These are phyloP conservation scores for Kwoniella sp. DNA, from an alignment of 768 basidiomycete species.

Conservation along the genomic window DNA sequence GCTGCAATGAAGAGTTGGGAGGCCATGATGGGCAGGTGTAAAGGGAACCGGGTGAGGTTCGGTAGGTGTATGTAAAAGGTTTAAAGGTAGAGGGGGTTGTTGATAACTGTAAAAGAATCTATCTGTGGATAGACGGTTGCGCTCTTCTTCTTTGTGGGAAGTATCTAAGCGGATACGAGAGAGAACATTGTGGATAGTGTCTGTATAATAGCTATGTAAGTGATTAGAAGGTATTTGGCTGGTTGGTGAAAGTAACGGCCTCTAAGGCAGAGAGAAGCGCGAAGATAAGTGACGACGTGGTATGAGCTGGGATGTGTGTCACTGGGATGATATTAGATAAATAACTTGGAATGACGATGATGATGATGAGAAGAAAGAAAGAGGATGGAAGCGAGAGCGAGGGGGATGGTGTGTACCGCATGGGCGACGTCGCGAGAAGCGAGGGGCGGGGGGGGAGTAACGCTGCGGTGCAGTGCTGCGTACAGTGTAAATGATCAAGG, in stretches of 20 bases:
- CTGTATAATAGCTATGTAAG: constrained; percentile 25
- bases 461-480: neutral
- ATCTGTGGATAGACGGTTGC: constrained; percentile 13
- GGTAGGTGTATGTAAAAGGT: constrained; percentile 14
- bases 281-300: neutral
- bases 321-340: constrained; percentile 1
- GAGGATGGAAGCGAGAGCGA: constrained; percentile 12
- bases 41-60: constrained; percentile 25
- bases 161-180: constrained; percentile 22
- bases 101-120: constrained; percentile 21
- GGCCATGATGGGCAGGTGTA: constrained; percentile 38
- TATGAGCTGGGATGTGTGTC: neutral
- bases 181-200: constrained; percentile 38
- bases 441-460: neutral
- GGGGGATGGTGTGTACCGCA: neutral
- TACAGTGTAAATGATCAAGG: neutral
- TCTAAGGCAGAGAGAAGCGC: constrained; percentile 9
- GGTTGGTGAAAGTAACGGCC: neutral
- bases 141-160: constrained; percentile 26
- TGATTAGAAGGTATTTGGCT: constrained; percentile 10
- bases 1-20: constrained; percentile 16
- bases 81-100: constrained; percentile 22
- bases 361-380: constrained; percentile 19
- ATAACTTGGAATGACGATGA: neutral
- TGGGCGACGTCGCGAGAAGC: neutral